phyloP scores from a whole-genome alignment of 2,329 filamentous ascomycete species.

The Pseudocercospora crystallina region DNA sequence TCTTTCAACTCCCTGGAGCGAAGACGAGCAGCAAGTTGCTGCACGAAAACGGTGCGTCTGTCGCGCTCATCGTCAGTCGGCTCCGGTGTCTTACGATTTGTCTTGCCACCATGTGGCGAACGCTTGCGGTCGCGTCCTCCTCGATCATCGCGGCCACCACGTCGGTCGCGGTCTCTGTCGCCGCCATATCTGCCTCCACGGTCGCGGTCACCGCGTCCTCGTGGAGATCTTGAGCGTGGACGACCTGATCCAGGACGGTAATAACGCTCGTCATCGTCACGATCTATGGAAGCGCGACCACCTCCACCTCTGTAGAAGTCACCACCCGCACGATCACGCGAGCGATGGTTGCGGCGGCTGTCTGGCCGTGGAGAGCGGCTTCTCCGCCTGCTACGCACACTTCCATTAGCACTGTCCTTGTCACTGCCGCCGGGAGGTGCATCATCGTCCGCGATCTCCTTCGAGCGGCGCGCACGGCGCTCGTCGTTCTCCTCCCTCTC shows the following conservation, averaged over 20 bases:
- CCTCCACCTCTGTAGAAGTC: slow-evolving; percentile 42
- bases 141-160: slow-evolving; percentile 60
- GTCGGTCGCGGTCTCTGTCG: slow-evolving; percentile 57
- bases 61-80: slow-evolving; percentile 95
- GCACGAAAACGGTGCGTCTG: slow-evolving; percentile 94
- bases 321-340: slow-evolving; percentile 30
- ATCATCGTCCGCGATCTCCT: slow-evolving; percentile 27
- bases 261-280: slow-evolving; percentile 40
- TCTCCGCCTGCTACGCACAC: slow-evolving; percentile 33
- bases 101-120: slow-evolving; percentile 45
- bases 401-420: slow-evolving; percentile 39
- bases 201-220: slow-evolving; percentile 57
- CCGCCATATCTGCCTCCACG: slow-evolving; percentile 41
- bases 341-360: slow-evolving; percentile 23
- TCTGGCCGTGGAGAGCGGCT: slow-evolving; percentile 27
- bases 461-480: slow-evolving; percentile 34
- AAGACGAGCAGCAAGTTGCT: slow-evolving; percentile 92
- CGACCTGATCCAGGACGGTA: slow-evolving; percentile 42
- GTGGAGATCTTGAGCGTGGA: slow-evolving; percentile 65
- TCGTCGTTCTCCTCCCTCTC: slow-evolving; percentile 37
- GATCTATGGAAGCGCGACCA: slow-evolving; percentile 31
- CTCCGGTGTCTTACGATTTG: slow-evolving; percentile 55
- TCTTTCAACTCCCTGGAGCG: slow-evolving; percentile 88
- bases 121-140: slow-evolving; percentile 45
- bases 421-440: slow-evolving; percentile 40